Conservation (phyloP, 306 rosid species). For the Cercis canadensis region DNA sequence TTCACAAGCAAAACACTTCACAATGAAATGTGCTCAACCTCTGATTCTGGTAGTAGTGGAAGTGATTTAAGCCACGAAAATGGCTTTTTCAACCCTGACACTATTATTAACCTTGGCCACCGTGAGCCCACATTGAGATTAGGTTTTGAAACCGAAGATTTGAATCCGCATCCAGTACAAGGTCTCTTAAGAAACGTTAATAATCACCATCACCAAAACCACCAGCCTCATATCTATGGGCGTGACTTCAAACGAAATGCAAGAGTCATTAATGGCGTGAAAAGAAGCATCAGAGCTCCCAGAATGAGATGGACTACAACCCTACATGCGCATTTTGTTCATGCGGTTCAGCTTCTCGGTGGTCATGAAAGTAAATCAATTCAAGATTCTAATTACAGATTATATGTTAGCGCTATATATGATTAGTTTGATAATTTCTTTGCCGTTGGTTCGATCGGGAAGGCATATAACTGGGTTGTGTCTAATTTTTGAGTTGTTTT, state of each 20-base stretch:
- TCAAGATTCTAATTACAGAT: neutral
- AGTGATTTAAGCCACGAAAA: conserved; percentile 84
- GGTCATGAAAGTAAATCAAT: conserved; percentile 80
- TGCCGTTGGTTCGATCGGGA: neutral
- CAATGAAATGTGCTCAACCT: conserved; percentile 59
- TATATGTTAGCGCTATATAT: neutral
- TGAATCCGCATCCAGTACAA: conserved; percentile 28
- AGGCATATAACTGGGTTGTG: neutral
- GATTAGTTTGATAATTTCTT: conserved; percentile 23
- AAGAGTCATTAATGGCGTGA: conserved; percentile 53
- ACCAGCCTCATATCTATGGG: conserved; percentile 67
- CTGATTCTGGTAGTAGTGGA: conserved; percentile 73
- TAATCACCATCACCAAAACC: conserved; percentile 25
- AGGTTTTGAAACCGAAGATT: conserved; percentile 47
- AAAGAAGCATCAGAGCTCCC: conserved; percentile 82
- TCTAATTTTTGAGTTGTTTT: conserved; percentile 26
- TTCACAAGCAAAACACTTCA: conserved; percentile 36
- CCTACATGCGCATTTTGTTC: conserved; percentile 93
- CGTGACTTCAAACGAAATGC: conserved; percentile 64
- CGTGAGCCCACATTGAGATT: conserved; percentile 65
- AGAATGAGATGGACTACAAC: conserved; percentile 96
- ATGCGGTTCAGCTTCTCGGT: conserved; percentile 93
- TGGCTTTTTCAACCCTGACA: conserved; percentile 31
- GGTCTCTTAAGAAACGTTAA: conserved; percentile 38
- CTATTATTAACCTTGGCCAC: conserved; percentile 14